Percentiles rank a stretch among this genome's conserved stretches.
Conservation (phyloP, 2,329 filamentous ascomycete species). For the Penicillium sp. region DNA sequence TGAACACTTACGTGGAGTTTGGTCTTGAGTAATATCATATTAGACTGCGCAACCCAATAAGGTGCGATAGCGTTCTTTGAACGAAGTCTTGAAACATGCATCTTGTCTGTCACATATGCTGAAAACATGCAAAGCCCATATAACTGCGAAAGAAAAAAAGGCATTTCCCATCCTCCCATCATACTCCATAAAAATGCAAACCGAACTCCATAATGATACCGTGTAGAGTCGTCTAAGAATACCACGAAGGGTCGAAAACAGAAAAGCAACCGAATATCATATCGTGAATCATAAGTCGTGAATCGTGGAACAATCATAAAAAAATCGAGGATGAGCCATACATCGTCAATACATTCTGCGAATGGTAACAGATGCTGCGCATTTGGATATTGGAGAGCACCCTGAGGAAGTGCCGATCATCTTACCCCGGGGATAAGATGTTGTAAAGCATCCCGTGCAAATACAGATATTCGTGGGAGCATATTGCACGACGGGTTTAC, state of each 20-base stretch:
- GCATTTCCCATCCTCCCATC: not conserved
- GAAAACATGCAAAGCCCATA: constrained; percentile 7
- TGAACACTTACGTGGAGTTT: not conserved
- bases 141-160: constrained; percentile 5
- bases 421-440: not conserved
- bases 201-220: constrained; percentile 10
- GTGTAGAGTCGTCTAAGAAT: constrained; percentile 4
- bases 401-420: not conserved
- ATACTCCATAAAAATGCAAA: constrained; percentile 8
- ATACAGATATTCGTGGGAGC: not conserved
- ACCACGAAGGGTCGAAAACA: constrained; percentile 14
- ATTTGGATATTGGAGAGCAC: constrained; percentile 2
- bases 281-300: constrained; percentile 7
- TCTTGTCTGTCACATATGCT: constrained; percentile 19
- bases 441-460: not conserved
- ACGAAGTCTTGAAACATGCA: constrained; percentile 17
- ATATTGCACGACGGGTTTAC: constrained; percentile 8
- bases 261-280: constrained; percentile 7
- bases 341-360: constrained; percentile 16
- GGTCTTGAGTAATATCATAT: constrained; percentile 8
- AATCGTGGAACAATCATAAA: constrained; percentile 3
- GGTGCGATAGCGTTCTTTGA: constrained; percentile 3
- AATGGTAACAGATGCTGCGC: constrained; percentile 11
- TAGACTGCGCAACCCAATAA: constrained; percentile 7
- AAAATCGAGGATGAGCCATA: constrained; percentile 9